Base-by-base conservation (phyloP, 1,284 basidiomycete genomes). In the Sanghuangporus sanghuang region DNA sequence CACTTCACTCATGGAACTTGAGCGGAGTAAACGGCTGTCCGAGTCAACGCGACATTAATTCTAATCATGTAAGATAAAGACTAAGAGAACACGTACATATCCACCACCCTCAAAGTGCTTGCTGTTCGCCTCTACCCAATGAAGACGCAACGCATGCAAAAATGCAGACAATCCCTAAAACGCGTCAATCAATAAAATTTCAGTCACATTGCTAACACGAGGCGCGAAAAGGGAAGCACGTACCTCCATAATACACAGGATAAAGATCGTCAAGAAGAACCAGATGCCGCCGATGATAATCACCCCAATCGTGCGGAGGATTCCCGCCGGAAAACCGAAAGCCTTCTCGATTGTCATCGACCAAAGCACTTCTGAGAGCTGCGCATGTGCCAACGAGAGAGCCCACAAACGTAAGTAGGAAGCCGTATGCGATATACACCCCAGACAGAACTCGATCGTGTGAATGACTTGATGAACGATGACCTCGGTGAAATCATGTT, bases 391-490 rank as follows among this genome's bases (percentile, higher is more conserved):
- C 57, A 99, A 85, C 38, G 97, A 99, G 8, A 99, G 84, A 23
- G 97, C 97, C 96, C 96, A 99, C 44, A 99, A 83, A 77, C 96
- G 96, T 59, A 99, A 88, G 78, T 99, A 99, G 23, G 96, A 98
- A 7, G 96, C 97, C 2, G 97, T 99, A 78, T 99, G 98, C 68
- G 97, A 99, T 73, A 99, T 98, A 77, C 96, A 98, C 21, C 96
- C 89, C 44, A 99, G 85, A 74, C 96, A 98, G 81, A 98, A 99
- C 79, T 99, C 97, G 76, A 98, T 98, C 32, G 96, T 97, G 77
- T 96, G 95, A 71, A 99, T 99, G 68, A 97, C 83, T 76, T 98
- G 96, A 78, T 99, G 95, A 65, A 99, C 93, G 49, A 97, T 85
- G 57, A 98, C 86, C 77, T 99, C 96, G 72, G 95, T 84, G 75